Evolutionary conservation across 805 yeast genomes (phyloP).

Genomic region (Metschnikowia continentalis): DNA sequence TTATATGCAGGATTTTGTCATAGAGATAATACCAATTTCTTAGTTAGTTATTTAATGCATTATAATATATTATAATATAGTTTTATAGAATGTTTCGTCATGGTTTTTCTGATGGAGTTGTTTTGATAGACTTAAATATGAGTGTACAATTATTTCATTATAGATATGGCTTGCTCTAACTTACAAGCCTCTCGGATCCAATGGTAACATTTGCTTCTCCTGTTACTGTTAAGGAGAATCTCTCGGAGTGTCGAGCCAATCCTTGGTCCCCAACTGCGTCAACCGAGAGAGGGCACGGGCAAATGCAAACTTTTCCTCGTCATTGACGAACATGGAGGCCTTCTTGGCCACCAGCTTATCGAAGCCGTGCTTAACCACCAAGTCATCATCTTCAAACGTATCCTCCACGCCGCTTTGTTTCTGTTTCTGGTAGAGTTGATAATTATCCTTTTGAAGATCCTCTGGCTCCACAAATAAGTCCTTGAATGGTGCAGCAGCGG

Average conservation of each 20-base stretch:
- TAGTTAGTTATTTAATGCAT: no score
- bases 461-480: slow-evolving; percentile 85
- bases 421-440: slow-evolving; percentile 38
- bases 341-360: slow-evolving; percentile 66
- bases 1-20: background rate
- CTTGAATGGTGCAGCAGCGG: slow-evolving; percentile 81
- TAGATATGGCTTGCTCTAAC: no score
- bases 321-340: slow-evolving; percentile 78
- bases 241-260: slow-evolving; percentile 66
- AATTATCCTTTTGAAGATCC: slow-evolving; percentile 47
- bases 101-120: no score
- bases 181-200: no score
- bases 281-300: slow-evolving; percentile 90
- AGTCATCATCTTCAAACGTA: slow-evolving; percentile 50
- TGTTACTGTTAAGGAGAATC: background rate
- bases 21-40: background rate
- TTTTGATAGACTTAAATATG: no score
- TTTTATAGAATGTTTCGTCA: no score
- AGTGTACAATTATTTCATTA: no score
- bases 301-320: slow-evolving; percentile 95
- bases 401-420: slow-evolving; percentile 34
- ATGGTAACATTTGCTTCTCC: background rate
- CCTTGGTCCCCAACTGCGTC: slow-evolving; percentile 89
- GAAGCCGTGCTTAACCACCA: slow-evolving; percentile 74
- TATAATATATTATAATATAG: no score